Evolutionary conservation across 2,329 filamentous ascomycete species (phyloP), one percentile per base, ranked within the genome.

Genomic region (Colletotrichum cordylinicola): DNA sequence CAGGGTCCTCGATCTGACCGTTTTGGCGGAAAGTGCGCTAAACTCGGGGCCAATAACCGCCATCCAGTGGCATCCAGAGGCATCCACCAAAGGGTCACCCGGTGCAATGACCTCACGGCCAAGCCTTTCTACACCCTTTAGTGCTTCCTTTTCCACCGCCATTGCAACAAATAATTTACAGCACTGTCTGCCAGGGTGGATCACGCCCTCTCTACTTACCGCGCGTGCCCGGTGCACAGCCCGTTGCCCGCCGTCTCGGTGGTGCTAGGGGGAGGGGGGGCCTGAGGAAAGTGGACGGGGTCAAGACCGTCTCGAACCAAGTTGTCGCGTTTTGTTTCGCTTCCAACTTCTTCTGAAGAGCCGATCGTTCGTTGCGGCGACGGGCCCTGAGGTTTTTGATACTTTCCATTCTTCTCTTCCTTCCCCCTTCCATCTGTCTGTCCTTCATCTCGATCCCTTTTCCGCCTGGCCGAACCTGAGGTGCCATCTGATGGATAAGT

Each of bases 31-130:
- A 72, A 74, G n/a, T 35, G 72, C 72, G 72, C 67, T 71, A 72
- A 58, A 31, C 35, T 52, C 21, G 21, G 48, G 65, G 62, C 73
- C 73, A 75, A 75, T 75, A 56, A 61, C 48, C 58, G 55, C 62
- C 69, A 29, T 58, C 58, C 31, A 58, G 24, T 33, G 27, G 62
- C 72, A 74, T 71, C 72, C 72, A 74, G n/a, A 52, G 43, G 10
- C 43, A 52, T 24, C 43, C 43, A 60, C 31, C 33, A 27, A 39
- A 67, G 43, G 64, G 73, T 75, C 73, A 75, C 16, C 73, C 64
- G 73, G 48, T 73, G 48, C 62, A 68, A 73, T 75, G 73, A 75
- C 70, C 70, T 75, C 73, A 75, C 64, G 67, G 73, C 73, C 70
- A 75, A 75, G 73, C 21, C 31, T 21, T 35, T 67, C 68, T 62